A percentile compares a stretch with the other conserved stretches of the same genome.
These are phyloP conservation scores for Lachnellula suecica DNA, from an alignment of 2,329 filamentous ascomycete species.

Conservation along the genomic window DNA sequence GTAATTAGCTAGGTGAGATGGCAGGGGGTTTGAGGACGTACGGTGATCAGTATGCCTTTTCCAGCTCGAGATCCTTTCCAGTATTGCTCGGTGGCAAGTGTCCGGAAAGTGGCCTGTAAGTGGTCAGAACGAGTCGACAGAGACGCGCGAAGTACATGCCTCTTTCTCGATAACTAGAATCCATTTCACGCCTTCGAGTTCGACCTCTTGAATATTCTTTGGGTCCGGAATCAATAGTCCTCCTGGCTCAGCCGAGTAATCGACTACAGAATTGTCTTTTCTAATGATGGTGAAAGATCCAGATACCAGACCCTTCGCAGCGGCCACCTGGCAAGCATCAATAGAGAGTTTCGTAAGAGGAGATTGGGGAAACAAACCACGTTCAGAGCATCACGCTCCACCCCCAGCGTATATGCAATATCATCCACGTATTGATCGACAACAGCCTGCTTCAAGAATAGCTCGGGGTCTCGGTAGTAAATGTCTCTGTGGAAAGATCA, in stretches of 20 bases:
- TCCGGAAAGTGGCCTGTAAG: conserved; percentile 71
- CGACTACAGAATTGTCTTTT: conserved; percentile 41
- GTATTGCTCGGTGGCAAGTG: conserved; percentile 57
- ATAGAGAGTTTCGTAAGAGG: conserved; percentile 2
- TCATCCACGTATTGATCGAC: conserved; percentile 76
- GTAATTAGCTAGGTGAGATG: not conserved
- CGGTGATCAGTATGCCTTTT: conserved; percentile 68
- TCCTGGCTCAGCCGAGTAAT: conserved; percentile 42
- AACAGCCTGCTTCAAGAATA: conserved; percentile 67
- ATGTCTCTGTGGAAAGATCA: conserved; percentile 59
- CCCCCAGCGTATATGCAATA: conserved; percentile 66
- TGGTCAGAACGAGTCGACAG: not conserved
- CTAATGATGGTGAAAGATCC: conserved; percentile 54
- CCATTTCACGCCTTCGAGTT: conserved; percentile 56
- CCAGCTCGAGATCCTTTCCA: conserved; percentile 49
- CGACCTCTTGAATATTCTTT: conserved; percentile 47
- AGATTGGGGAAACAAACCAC: conserved; percentile 53
- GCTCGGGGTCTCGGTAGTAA: conserved; percentile 72
- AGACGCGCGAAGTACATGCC: conserved; percentile 38
- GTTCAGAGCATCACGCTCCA: conserved; percentile 65
- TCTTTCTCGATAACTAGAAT: conserved; percentile 80
- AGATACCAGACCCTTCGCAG: conserved; percentile 69
- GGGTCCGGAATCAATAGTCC: conserved; percentile 60
- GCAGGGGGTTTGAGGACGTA: conserved; percentile 34
- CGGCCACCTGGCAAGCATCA: conserved; percentile 57